Base-by-base conservation (phyloP, 2,329 filamentous ascomycete species). In the Monascus ruber region DNA sequence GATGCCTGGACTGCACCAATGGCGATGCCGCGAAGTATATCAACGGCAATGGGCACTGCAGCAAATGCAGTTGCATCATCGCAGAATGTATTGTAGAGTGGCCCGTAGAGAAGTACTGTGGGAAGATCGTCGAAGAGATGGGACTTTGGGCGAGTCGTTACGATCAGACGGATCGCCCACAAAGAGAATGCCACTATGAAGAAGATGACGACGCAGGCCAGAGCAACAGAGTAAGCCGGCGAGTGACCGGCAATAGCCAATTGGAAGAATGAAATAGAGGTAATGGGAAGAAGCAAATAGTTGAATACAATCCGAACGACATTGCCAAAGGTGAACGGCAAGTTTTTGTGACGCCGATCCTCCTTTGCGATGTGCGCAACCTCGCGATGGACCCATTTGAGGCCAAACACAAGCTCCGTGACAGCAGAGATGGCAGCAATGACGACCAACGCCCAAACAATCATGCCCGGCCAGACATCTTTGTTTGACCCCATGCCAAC, bases 41-140 rank as follows among this genome's bases (percentile, higher is more conserved):
- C 94, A 42, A 96, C 70, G 28, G 93, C 68, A 10, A 94, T 78
- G 1, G 89, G 88, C 17, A 95, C 79, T 33, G 94, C 72, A 5
- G 89, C 87, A 60, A 94, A 98, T 0, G 85, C 80, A 5, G 89
- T 85, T 0, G 87, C 86, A 58, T 89, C 84, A 59, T 98, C 91
- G 24, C 85, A 91, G 60, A 94, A 96, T 0, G 91, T 98, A 64
- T 98, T 98, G 64, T 98, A 98, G 5, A 98, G 70, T 4, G 91
- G 86, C 0, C 91, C 91, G 52, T 94, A 96, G 1, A 86, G 73
- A 2, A 98, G 71, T 6, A 96, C 79, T 0, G 86, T 95, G 5
- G 86, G 79, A 36, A 98, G 71, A 54, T 96, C 87, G 62, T 98
- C 91, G 58, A 95, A 98, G 6, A 98, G 72, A 48, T 86, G 83